Conservation (phyloP, 306 rosid species). For the Rosa lucieae region DNA sequence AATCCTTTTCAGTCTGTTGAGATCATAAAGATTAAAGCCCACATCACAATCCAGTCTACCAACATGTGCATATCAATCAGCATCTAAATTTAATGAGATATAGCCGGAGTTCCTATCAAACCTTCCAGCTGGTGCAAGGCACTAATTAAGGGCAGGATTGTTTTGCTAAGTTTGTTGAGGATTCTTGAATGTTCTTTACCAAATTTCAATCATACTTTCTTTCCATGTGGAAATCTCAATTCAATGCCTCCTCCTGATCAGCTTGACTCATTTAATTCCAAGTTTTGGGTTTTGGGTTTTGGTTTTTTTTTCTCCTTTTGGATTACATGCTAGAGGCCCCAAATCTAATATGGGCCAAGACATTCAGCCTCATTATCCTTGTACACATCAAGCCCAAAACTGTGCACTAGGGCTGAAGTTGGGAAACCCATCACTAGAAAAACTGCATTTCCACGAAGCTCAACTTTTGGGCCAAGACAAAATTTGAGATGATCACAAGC, state of each 20-base stretch:
- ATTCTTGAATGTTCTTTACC: background rate
- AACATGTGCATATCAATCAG: background rate
- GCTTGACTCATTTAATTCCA: too few relatives aligned
- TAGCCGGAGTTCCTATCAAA: slow-evolving; percentile 1
- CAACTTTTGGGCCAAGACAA: too few relatives aligned
- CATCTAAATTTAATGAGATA: background rate
- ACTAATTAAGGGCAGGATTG: background rate
- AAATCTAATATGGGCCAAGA: too few relatives aligned
- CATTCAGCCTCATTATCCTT: background rate
- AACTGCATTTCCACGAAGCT: too few relatives aligned
- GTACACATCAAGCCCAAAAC: background rate
- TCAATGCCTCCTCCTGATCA: too few relatives aligned
- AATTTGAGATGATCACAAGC: too few relatives aligned
- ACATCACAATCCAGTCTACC: background rate
- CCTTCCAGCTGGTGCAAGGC: background rate
- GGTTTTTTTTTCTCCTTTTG: too few relatives aligned
- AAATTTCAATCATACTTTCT: background rate
- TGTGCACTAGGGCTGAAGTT: too few relatives aligned
- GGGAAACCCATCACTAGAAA: too few relatives aligned
- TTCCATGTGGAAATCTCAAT: background rate
- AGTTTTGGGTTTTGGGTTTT: too few relatives aligned
- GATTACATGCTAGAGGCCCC: background rate
- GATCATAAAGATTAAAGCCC: background rate
- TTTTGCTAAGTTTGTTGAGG: background rate
- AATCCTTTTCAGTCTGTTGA: background rate